Base-by-base conservation (phyloP, 495 filamentous ascomycete species). In the Xylaria palmicola region DNA sequence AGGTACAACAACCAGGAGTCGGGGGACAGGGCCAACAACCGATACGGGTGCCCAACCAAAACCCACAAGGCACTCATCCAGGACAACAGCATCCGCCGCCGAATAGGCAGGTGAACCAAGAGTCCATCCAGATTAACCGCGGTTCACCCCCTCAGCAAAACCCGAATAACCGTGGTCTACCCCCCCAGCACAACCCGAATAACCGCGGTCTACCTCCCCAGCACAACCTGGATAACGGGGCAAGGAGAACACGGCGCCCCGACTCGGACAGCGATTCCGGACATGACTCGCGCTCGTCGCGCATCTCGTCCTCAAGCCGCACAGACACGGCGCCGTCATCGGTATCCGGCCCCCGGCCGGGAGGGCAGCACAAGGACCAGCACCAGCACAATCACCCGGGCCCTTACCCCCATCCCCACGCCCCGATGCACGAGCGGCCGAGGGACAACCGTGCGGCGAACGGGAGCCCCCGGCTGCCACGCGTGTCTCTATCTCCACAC, bases 231-330 rank as follows among this genome's bases (percentile, higher is more conserved):
- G 44, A 44, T 6, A n/a, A 20, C 19, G 22, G 6, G 24, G 15
- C 9, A 6, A 24, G 17, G 2, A 19, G 41, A 15, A 5, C 15
- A 20, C 26, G 56, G 30, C 45, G n/a, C 10, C 29, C 22, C 34
- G 56, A 24, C 13, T 57, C 55, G 4, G 24, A 13, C 19, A 48
- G 29, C n/a, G 56, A 51, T 32, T 51, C 56, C 5, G 56, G 30
- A 12, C 15, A 9, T 8, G 56, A 29, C 10, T 59, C 56, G 20
- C 36, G 43, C 3, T 39, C 43, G 3, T 59, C 56, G 9, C 44
- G 34, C 20, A 12, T 6, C 22, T 39, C 43, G 6, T 37, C 43
- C 6, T 41, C 20, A 5, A 20, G 34, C 34, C 17, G 50, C 13
- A 56, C 40, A 17, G 12, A 32, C 4, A 59, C 45, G 1, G 13